Evolutionary conservation across 306 rosid species (phyloP).

Genomic region (Citrullus mucosospermus): DNA sequence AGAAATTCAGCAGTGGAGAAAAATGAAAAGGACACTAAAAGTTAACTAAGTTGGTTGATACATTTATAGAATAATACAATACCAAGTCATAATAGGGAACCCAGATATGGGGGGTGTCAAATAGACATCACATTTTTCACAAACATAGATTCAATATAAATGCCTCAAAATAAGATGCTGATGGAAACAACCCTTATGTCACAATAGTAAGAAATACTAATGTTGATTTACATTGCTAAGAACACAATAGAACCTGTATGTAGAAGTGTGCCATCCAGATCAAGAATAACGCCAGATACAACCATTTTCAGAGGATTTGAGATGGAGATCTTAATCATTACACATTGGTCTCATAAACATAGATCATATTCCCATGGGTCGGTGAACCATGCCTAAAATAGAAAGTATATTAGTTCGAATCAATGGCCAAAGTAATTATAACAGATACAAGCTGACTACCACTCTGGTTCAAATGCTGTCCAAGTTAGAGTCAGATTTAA

Average conservation of each 20-base stretch:
- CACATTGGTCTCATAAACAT: conserved; percentile 1
- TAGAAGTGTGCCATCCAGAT: conserved; percentile 82
- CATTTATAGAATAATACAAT: neutral
- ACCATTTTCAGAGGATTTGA: conserved; percentile 31
- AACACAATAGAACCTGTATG: conserved; percentile 42
- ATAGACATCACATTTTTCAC: neutral
- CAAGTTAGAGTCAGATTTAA: neutral
- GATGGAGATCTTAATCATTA: conserved; percentile 10
- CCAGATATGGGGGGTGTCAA: neutral
- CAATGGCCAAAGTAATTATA: neutral
- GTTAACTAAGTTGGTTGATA: neutral
- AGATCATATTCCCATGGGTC: neutral
- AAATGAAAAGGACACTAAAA: neutral
- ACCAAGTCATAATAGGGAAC: neutral
- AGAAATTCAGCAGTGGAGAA: neutral
- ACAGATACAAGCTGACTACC: neutral
- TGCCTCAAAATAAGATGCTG: neutral
- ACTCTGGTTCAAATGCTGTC: neutral
- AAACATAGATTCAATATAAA: neutral
- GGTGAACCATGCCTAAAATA: neutral
- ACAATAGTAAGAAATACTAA: neutral
- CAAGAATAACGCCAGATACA: conserved; percentile 58
- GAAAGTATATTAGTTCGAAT: neutral
- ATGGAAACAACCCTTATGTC: neutral
- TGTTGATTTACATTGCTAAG: neutral